These are phyloP conservation scores for Leucaena leucocephala DNA, from an alignment of 306 rosid species.

Conservation along the genomic window DNA sequence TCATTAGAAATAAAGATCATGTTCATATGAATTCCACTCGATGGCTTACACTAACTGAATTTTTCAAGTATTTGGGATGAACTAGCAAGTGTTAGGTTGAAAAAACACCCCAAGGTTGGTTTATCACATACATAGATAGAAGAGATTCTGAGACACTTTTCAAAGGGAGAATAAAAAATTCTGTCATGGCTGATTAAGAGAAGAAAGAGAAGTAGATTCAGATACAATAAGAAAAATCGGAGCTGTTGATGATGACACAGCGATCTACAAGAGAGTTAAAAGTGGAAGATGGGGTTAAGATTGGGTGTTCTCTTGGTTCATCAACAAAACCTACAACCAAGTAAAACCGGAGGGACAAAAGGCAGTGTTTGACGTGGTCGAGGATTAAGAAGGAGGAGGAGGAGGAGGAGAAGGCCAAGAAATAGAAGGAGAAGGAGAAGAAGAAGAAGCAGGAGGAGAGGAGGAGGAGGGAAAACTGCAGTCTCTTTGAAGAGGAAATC, in stretches of 20 bases:
- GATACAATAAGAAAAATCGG: conserved; percentile 81
- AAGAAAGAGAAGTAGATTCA: conserved; percentile 83
- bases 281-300: conserved; percentile 65
- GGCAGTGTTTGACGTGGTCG: conserved; percentile 63
- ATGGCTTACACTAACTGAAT: conserved; percentile 88
- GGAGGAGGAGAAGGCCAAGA: conserved; percentile 36
- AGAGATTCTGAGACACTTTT: conserved; percentile 78
- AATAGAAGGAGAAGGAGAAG: not conserved
- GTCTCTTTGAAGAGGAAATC: conserved; percentile 48
- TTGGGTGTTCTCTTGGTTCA: conserved; percentile 74
- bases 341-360: conserved; percentile 49
- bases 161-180: conserved; percentile 76
- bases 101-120: conserved; percentile 96
- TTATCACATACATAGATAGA: conserved; percentile 75
- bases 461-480: conserved; percentile 37
- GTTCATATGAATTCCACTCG: conserved; percentile 83
- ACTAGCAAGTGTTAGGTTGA: conserved; percentile 86
- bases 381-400: conserved; percentile 24
- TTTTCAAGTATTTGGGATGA: conserved; percentile 82
- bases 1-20: conserved; percentile 78
- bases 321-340: conserved; percentile 46
- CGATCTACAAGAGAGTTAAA: conserved; percentile 55
- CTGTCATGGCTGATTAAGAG: conserved; percentile 80
- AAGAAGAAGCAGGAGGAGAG: too few relatives aligned
- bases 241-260: conserved; percentile 46